Base-by-base conservation (phyloP, 768 basidiomycete species). In the Mrakia frigida region DNA sequence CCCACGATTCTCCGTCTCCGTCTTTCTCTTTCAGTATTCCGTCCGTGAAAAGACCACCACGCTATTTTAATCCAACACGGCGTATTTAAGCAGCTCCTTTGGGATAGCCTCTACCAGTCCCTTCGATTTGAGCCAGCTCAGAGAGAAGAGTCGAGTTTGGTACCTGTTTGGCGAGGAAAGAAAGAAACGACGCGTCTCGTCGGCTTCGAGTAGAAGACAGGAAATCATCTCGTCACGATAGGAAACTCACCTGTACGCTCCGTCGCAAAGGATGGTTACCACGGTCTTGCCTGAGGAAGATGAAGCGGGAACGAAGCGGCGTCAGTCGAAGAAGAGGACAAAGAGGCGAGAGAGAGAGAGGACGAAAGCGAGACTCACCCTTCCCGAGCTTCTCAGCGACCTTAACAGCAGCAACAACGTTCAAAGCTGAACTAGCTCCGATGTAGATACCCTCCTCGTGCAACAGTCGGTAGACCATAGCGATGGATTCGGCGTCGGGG, bases 61-160 rank as follows among this genome's bases (percentile, higher is more conserved):
- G n/a, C n/a, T n/a, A n/a, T n/a, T 60, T 41, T 63, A 80, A 46
- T 77, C 76, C 13, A 99, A 84, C 46, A 98, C 92, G 78, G 89
- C 88, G 81, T 99, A 98, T 82, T 96, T 96, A 83, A 89, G 90
- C 78, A 98, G 83, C 79, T 92, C 87, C 67, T 88, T 86, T 1
- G 97, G 95, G 81, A 99, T 92, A 33, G 90, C 89, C 46, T 87
- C 85, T 59, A 88, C 86, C 70, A 99, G 85, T 0, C 87, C 89
- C 82, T 98, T 98, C 50, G 87, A 85, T 81, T 89, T 86, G 67
- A 99, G 85, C 97, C 97, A 99, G 80, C 89, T 88, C 82, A 91
- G 91, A 23, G 94, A 97, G 85, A 99, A 99, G 50, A 99, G 85
- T 16, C 97, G 88, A 78, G 92, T 95, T 85, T 98, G 97, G 82